These are phyloP conservation scores for Mrakia blollopis DNA, from an alignment of 768 basidiomycete genomes.

Conservation along the genomic window DNA sequence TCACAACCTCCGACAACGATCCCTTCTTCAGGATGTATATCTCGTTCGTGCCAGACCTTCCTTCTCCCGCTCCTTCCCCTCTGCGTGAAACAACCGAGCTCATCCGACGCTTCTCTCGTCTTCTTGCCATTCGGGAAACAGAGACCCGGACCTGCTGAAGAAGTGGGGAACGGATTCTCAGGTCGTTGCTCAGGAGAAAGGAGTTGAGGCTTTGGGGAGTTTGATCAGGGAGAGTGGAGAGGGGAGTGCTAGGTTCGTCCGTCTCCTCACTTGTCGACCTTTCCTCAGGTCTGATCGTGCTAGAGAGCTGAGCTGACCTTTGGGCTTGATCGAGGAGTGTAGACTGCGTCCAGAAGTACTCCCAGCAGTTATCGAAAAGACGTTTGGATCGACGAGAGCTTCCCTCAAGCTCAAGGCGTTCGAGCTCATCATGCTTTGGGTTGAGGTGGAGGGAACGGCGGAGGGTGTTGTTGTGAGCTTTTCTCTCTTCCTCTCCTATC, in stretches of 20 bases:
- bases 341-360: conserved; percentile 72
- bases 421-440: conserved; percentile 80
- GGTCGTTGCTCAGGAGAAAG: conserved; percentile 97
- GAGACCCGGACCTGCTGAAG: conserved; percentile 47
- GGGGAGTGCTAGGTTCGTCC: conserved; percentile 58
- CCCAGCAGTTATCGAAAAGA: conserved; percentile 93
- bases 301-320: neutral
- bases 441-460: conserved; percentile 86
- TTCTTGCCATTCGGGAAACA: neutral
- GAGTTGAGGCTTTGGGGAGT: conserved; percentile 77
- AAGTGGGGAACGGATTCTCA: conserved; percentile 86
- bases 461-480: conserved; percentile 84
- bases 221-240: conserved; percentile 90
- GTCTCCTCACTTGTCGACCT: neutral
- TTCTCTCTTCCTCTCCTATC: no score
- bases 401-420: conserved; percentile 83
- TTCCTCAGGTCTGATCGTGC: no score
- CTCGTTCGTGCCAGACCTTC: conserved; percentile 56
- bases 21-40: conserved; percentile 88
- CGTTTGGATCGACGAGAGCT: conserved; percentile 80
- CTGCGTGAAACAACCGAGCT: neutral
- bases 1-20: conserved; percentile 86
- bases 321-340: neutral
- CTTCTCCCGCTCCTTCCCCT: conserved; percentile 46
- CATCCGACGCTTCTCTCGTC: neutral